Evolutionary conservation across 2,329 filamentous ascomycete species (phyloP).

Genomic region (Clonostachys rosea): DNA sequence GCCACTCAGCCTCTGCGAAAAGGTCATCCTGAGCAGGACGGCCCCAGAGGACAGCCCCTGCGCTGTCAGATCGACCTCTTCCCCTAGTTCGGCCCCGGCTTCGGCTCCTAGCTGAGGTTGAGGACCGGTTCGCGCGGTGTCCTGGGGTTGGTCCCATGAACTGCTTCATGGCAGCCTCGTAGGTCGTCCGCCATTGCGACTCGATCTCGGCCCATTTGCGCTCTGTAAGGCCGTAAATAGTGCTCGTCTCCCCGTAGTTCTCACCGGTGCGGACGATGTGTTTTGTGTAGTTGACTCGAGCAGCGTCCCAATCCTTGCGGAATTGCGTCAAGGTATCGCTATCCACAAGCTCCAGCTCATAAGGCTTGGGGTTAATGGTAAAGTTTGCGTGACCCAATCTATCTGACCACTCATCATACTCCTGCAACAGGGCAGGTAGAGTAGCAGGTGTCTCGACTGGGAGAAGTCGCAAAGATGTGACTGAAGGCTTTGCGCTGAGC

Average conservation of each 20-base stretch:
- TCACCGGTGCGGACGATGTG: constrained; percentile 84
- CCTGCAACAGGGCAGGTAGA: constrained; percentile 62
- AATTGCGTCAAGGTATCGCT: constrained; percentile 55
- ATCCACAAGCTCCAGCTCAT: constrained; percentile 60
- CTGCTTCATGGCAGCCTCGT: constrained; percentile 50
- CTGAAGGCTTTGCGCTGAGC: constrained; percentile 71
- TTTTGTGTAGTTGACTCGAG: constrained; percentile 82
- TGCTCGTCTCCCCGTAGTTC: constrained; percentile 86
- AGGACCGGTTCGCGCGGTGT: constrained; percentile 4
- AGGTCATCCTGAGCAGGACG: constrained; percentile 23
- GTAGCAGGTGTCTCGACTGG: constrained; percentile 42
- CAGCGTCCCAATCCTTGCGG: constrained; percentile 75
- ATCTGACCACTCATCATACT: constrained; percentile 77
- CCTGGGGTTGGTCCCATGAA: constrained; percentile 31
- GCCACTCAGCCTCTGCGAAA: constrained; percentile 36
- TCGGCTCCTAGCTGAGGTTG: constrained; percentile 17
- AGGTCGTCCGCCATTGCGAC: constrained; percentile 64
- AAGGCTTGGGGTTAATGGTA: constrained; percentile 78
- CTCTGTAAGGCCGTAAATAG: constrained; percentile 80
- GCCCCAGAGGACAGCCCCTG: constrained; percentile 25
- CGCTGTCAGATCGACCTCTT: constrained; percentile 29
- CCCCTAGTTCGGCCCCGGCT: constrained; percentile 32
- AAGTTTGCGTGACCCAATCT: constrained; percentile 91
- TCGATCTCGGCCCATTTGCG: constrained; percentile 86
- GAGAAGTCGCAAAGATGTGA: constrained; percentile 66